These are phyloP conservation scores for Teratosphaeria epicoccoides DNA, from an alignment of 2,329 filamentous ascomycete genomes.

Conservation along the genomic window DNA sequence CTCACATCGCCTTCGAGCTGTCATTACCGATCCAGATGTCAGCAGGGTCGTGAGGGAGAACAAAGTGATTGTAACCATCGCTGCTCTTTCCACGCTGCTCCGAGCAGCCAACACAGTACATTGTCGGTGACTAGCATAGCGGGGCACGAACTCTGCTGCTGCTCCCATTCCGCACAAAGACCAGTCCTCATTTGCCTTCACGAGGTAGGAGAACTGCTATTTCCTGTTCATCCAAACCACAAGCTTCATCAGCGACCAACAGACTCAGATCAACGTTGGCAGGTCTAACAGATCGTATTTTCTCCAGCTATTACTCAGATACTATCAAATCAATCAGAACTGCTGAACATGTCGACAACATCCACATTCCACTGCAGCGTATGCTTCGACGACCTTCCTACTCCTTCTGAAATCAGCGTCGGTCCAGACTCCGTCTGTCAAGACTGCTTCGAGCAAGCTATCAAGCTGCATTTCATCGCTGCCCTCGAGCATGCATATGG, in stretches of 20 bases:
- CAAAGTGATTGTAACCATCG: not conserved
- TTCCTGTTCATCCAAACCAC: no score
- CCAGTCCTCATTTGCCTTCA: not conserved
- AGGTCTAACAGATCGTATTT: not conserved
- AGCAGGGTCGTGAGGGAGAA: not conserved
- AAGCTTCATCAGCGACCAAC: not conserved
- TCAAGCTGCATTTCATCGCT: slow-evolving; percentile 1
- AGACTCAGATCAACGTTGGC: not conserved
- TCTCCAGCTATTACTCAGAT: not conserved
- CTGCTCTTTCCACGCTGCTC: not conserved
- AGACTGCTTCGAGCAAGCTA: slow-evolving; percentile 1
- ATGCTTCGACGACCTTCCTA: not conserved
- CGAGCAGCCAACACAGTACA: not conserved
- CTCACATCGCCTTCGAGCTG: no score
- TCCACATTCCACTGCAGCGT: slow-evolving; percentile 1
- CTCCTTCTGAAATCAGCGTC: not conserved
- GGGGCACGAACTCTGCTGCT: not conserved
- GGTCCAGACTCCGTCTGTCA: slow-evolving; percentile 1
- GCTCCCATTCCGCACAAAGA: not conserved
- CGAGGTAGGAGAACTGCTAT: not conserved
- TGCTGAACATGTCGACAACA: not conserved
- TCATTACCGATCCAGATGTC: no score
- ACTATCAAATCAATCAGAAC: not conserved
- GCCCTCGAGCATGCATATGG: slow-evolving; percentile 4
- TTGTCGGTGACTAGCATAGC: not conserved